These are phyloP conservation scores for Suzukiozyma palmioleophila DNA, from an alignment of 1,139 yeast genomes.

Conservation along the genomic window DNA sequence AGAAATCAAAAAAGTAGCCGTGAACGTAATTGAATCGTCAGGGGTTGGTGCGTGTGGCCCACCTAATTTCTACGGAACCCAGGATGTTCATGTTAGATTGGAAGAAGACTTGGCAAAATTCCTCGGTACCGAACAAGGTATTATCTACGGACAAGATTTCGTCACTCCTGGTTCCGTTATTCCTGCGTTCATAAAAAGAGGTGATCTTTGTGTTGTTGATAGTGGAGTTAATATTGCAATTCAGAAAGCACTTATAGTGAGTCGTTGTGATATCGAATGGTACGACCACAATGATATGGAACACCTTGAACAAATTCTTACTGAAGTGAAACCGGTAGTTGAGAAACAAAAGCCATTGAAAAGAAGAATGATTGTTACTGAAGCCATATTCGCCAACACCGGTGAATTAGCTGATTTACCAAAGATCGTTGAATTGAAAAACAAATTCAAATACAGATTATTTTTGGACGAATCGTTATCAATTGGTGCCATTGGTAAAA, in stretches of 20 bases:
- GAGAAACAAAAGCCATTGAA: constrained; percentile 69
- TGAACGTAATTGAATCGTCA: constrained; percentile 53
- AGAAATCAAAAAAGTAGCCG: constrained; percentile 51
- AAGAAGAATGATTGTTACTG: constrained; percentile 87
- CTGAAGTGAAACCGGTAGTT: constrained; percentile 57
- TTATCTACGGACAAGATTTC: constrained; percentile 90
- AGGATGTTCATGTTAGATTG: constrained; percentile 80
- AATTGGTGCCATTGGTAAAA: constrained; percentile 76
- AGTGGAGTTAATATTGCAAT: constrained; percentile 70
- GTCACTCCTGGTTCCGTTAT: constrained; percentile 93
- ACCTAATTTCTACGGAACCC: constrained; percentile 95
- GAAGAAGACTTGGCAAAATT: constrained; percentile 74
- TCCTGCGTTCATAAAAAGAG: constrained; percentile 93
- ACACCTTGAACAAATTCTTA: constrained; percentile 68
- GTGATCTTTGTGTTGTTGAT: constrained; percentile 89
- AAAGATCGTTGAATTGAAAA: constrained; percentile 67
- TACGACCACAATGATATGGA: constrained; percentile 86
- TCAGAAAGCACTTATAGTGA: constrained; percentile 83
- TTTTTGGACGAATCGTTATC: constrained; percentile 86
- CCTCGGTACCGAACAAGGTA: constrained; percentile 72
- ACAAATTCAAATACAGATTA: constrained; percentile 77
- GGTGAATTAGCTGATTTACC: constrained; percentile 81
- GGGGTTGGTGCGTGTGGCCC: constrained; percentile 99
- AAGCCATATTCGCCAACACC: constrained; percentile 75
- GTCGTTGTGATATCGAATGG: constrained; percentile 82